Conservation (phyloP, 331 rosid species). For the Dryas integrifolia region DNA sequence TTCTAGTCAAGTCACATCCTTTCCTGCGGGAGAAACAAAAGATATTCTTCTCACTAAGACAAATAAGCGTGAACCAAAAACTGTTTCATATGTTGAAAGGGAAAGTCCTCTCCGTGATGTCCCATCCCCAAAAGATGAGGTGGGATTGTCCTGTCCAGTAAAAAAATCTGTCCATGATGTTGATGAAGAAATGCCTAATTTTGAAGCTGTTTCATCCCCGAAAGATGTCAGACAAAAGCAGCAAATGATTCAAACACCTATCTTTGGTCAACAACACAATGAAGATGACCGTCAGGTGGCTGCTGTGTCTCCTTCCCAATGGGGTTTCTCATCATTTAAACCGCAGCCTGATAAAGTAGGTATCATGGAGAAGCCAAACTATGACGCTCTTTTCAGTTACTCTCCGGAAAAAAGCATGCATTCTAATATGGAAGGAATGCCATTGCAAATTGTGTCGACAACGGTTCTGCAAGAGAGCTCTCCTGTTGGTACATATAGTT, state of each 20-base stretch:
- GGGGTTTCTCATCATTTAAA: constrained; percentile 43
- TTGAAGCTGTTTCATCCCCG: constrained; percentile 40
- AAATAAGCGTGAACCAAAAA: constrained; percentile 36
- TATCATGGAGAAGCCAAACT: constrained; percentile 28
- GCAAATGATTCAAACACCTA: constrained; percentile 31
- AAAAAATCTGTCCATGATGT: constrained; percentile 30
- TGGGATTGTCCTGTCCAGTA: not conserved
- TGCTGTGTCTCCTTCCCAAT: constrained; percentile 28
- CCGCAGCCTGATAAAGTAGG: constrained; percentile 39
- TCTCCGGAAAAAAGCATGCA: constrained; percentile 38
- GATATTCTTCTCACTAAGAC: constrained; percentile 28
- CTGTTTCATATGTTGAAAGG: constrained; percentile 34
- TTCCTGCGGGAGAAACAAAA: constrained; percentile 37
- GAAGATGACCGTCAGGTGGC: constrained; percentile 30
- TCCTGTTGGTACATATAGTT: constrained; percentile 25
- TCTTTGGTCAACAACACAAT: constrained; percentile 32
- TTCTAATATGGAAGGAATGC: constrained; percentile 35
- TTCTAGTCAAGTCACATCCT: constrained; percentile 34
- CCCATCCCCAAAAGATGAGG: constrained; percentile 27
- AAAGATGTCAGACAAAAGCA: constrained; percentile 38
- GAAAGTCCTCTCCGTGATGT: constrained; percentile 32
- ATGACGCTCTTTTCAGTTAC: constrained; percentile 29
- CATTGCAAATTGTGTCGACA: constrained; percentile 44
- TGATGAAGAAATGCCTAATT: constrained; percentile 57
- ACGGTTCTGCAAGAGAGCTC: constrained; percentile 40